Evolutionary conservation across 352 stramenopile genomes (phyloP).

Genomic region (Phytopythium ostracodes): DNA sequence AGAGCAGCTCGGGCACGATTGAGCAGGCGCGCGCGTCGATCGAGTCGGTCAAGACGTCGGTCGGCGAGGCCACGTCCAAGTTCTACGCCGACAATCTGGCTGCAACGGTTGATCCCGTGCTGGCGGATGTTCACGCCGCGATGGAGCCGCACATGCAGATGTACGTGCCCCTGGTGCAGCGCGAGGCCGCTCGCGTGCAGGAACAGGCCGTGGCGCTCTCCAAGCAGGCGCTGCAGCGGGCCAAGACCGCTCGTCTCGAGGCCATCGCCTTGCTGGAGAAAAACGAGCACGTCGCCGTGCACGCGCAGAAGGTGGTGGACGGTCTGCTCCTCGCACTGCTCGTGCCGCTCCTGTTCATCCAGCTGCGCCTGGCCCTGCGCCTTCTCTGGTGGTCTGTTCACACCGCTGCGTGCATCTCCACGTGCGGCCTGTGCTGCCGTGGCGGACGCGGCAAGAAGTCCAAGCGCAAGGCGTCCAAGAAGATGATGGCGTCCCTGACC

Average conservation of each 20-base stretch:
- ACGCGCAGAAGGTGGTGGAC: slow-evolving; percentile 72
- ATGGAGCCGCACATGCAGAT: slow-evolving; percentile 54
- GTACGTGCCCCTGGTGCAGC: slow-evolving; percentile 51
- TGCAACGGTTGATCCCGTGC: slow-evolving; percentile 53
- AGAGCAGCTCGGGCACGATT: slow-evolving; percentile 38
- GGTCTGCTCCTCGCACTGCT: slow-evolving; percentile 41
- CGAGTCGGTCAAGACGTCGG: slow-evolving; percentile 40
- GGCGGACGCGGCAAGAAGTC: slow-evolving; percentile 36
- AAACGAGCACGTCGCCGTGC: slow-evolving; percentile 46
- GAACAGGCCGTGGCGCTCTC: slow-evolving; percentile 31
- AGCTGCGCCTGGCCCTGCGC: slow-evolving; percentile 44
- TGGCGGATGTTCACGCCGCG: slow-evolving; percentile 40
- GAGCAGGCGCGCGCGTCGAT: slow-evolving; percentile 48
- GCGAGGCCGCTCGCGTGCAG: slow-evolving; percentile 35
- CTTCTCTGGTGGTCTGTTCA: slow-evolving; percentile 55
- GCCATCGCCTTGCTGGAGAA: slow-evolving; percentile 55
- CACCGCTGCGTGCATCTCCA: slow-evolving; percentile 44
- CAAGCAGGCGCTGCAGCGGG: slow-evolving; percentile 37
- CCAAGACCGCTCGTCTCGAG: slow-evolving; percentile 38
- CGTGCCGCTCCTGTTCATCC: slow-evolving; percentile 42
- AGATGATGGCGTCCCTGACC: slow-evolving; percentile 18
- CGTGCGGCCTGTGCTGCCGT: slow-evolving; percentile 57
- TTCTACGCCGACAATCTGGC: slow-evolving; percentile 72
- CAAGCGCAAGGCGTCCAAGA: slow-evolving; percentile 45
- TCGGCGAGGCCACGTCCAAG: slow-evolving; percentile 38